Evolutionary conservation across 352 stramenopile species (phyloP), one percentile per base, ranked within the genome.

Genomic region (Pythium myriotylum): DNA sequence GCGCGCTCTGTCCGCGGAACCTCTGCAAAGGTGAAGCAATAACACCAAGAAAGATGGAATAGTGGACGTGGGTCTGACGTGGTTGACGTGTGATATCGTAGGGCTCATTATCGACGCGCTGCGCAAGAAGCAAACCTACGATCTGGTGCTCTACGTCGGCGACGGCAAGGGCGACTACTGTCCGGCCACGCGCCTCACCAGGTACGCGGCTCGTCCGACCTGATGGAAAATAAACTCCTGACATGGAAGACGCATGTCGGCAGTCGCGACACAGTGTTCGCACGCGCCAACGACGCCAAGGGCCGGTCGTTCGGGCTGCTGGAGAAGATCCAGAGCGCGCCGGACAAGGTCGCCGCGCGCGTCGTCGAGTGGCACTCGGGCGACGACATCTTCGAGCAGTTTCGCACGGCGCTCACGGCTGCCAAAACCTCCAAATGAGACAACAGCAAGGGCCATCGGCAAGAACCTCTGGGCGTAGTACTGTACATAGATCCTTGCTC

Each of bases 331-430:
- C 57, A 79, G 19, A 49, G 58, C 12, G 59, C 73, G n/a, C 66
- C 61, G 41, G 52, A 69, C n/a, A 48, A 63, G 1, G 57, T 86
- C 5, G 39, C 59, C 16, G 79, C 79, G 4, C 56, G 55, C 0
- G 72, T 91, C 0, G 64, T 81, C 22, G 41, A 64, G 27, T 91
- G 81, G 81, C 69, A 49, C 46, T 84, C 75, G 17, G 79, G 77
- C 20, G 59, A 75, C 22, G 77, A 89, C 46, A 81, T 89, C 43
- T 77, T 73, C 50, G 17, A 59, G 6, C 29, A 57, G 2, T 59
- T 65, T 20, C 3, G 59, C n/a, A 32, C 35, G 12, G 13, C 54
- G 22, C 54, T 62, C 43, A 27, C 43, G 37, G 51, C 51, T 12
- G 50, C 50, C 12, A 32, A 2, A n/a, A n/a, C n/a, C n/a, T n/a